Percentiles rank a stretch among this genome's conserved stretches.
phyloP scores from a whole-genome alignment of 768 basidiomycete species.

The Zangia roseola region DNA sequence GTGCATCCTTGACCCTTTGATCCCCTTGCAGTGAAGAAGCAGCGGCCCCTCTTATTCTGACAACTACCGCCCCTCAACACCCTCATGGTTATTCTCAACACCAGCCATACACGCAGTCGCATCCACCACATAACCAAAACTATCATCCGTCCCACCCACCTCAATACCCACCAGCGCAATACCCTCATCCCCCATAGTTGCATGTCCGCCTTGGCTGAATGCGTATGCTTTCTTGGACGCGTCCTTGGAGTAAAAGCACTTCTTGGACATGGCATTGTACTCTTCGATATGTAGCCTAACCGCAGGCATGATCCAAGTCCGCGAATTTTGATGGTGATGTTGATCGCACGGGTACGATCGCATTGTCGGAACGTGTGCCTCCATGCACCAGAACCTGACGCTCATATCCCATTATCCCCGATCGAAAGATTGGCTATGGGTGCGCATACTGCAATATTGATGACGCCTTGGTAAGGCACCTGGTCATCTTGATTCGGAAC shows the following conservation, averaged over 20 bases:
- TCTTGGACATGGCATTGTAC: too few relatives aligned
- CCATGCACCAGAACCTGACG: too few relatives aligned
- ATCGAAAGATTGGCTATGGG: constrained; percentile 2
- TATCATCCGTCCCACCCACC: constrained; percentile 9
- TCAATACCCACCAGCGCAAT: constrained; percentile 15
- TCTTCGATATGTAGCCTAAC: too few relatives aligned
- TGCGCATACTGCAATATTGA: not conserved
- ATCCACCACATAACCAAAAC: constrained; percentile 9
- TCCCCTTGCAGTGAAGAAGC: constrained; percentile 26
- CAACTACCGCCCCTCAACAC: constrained; percentile 5
- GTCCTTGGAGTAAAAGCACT: too few relatives aligned
- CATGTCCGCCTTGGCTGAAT: not conserved
- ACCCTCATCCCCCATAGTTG: constrained; percentile 15
- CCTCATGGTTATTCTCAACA: constrained; percentile 8
- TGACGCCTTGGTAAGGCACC: too few relatives aligned
- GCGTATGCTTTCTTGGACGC: too few relatives aligned
- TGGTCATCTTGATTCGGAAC: too few relatives aligned
- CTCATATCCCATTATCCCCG: not conserved
- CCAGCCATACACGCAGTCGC: constrained; percentile 8
- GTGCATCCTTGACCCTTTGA: not conserved
- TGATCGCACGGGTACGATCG: too few relatives aligned
- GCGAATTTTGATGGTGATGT: too few relatives aligned
- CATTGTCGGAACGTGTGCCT: too few relatives aligned
- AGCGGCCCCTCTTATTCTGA: constrained; percentile 12
- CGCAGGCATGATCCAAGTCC: too few relatives aligned